Conservation (phyloP, 2,329 filamentous ascomycete genomes). For the Epichloe sibirici region DNA sequence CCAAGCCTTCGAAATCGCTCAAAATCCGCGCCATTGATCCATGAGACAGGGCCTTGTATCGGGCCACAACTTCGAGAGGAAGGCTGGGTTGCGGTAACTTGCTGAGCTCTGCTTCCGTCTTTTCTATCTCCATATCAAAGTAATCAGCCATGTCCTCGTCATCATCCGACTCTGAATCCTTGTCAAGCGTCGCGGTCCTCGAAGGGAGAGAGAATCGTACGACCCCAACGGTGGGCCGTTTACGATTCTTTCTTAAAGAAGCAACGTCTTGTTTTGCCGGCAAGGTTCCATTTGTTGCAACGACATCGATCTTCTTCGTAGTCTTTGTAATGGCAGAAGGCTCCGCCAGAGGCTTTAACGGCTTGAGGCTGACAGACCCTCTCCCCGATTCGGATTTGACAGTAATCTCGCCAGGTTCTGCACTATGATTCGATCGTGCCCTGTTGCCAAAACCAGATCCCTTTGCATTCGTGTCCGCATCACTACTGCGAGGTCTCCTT, state of each 20-base stretch:
- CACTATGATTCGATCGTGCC: slow-evolving; percentile 27
- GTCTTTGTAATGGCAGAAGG: not conserved
- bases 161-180: slow-evolving; percentile 38
- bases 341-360: not conserved
- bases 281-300: not conserved
- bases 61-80: slow-evolving; percentile 30
- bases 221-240: slow-evolving; percentile 18
- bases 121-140: slow-evolving; percentile 39
- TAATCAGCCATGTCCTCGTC: slow-evolving; percentile 48
- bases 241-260: slow-evolving; percentile 13
- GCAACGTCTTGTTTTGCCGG: not conserved
- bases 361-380: not conserved
- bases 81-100: slow-evolving; percentile 30
- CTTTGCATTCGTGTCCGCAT: slow-evolving; percentile 34
- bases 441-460: slow-evolving; percentile 21
- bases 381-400: slow-evolving; percentile 26
- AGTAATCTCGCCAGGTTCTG: slow-evolving; percentile 35
- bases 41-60: slow-evolving; percentile 35
- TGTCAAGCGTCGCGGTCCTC: slow-evolving; percentile 20
- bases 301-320: not conserved
- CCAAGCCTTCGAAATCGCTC: slow-evolving; percentile 30
- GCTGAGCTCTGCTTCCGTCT: slow-evolving; percentile 36
- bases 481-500: slow-evolving; percentile 39
- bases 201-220: slow-evolving; percentile 29
- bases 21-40: slow-evolving; percentile 36